Evolutionary conservation across 371 early-diverging fungal genomes (phyloP), one percentile per base, ranked within the genome.

Genomic region (Circinella umbellata): DNA sequence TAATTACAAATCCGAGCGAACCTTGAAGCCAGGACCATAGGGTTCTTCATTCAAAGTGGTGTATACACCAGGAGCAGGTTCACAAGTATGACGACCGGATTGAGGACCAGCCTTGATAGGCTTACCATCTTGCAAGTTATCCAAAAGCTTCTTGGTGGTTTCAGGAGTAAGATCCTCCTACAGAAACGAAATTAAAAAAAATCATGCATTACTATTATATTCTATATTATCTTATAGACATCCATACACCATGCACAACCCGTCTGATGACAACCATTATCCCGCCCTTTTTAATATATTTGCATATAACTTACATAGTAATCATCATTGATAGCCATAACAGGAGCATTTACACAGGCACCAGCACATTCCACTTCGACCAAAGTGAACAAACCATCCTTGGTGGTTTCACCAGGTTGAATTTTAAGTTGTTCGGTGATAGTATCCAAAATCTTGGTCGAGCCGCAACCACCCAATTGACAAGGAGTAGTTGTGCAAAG

Each of bases 281-380:
- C 11, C 42, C 42, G 3, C 11, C 42, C 42, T 42, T 42, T 42
- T 11, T 20, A 27, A 27, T 27, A 27, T 27, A 27, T 27, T 27
- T 27, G 27, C 27, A 27, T 27, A 27, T 27, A 27, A 78, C 87
- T 69, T 84, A 92, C 96, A 79, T 94, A 97, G 84, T 97, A 97
- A 73, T 98, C 97, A 71, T 98, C 98, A 80, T 98, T 98, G 70
- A 98, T 90, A 59, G 98, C 96, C 82, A 99, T 81, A 13, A 98
- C 98, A 13, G 98, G 99, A 18, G 98, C 98, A 77, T 99, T 99
- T 63, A 96, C 94, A 81, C 99, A 99, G n/a, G 98, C 99, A 71
- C 98, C 98, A 55, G 98, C 98, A 76, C 99, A 99, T 83, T 99
- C 99, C 20, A 99, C 99, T 79, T 99, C 99, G 11, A 98, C 98